These are phyloP conservation scores for Trichodelitschia bisporula DNA, from an alignment of 495 filamentous ascomycete species.

Conservation along the genomic window DNA sequence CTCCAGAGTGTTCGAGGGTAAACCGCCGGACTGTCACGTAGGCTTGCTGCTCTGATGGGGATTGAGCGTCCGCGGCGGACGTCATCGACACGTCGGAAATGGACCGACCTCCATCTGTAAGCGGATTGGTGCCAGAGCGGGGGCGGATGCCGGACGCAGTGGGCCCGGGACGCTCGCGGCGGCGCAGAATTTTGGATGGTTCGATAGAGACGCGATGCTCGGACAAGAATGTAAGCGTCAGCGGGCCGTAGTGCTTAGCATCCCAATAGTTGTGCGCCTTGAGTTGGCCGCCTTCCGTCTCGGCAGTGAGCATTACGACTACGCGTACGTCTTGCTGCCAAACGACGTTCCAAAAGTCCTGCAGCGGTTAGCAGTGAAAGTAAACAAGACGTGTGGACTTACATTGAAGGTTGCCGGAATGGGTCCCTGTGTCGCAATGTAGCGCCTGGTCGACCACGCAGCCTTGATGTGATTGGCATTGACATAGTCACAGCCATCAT, in stretches of 20 bases:
- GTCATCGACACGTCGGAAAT: constrained; percentile 6
- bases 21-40: constrained; percentile 74
- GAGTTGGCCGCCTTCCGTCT: constrained; percentile 76
- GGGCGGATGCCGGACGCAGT: background rate
- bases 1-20: constrained; percentile 44
- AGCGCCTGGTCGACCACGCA: constrained; percentile 55
- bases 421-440: constrained; percentile 90
- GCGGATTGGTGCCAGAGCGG: constrained; percentile 3
- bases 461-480: constrained; percentile 77
- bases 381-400: constrained; percentile 15
- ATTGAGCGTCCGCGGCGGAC: constrained; percentile 7
- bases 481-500: constrained; percentile 78
- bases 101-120: too few relatives aligned
- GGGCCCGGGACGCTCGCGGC: constrained; percentile 1
- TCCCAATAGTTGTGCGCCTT: constrained; percentile 93
- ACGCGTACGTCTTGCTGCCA: constrained; percentile 94
- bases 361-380: constrained; percentile 5
- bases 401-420: constrained; percentile 81
- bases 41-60: constrained; percentile 28
- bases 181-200: constrained; percentile 17
- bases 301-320: constrained; percentile 91
- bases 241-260: constrained; percentile 50
- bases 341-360: constrained; percentile 96
- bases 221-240: constrained; percentile 51
- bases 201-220: constrained; percentile 62